These are phyloP conservation scores for Coniosporium apollinis DNA, from an alignment of 495 filamentous ascomycete genomes.

Conservation along the genomic window DNA sequence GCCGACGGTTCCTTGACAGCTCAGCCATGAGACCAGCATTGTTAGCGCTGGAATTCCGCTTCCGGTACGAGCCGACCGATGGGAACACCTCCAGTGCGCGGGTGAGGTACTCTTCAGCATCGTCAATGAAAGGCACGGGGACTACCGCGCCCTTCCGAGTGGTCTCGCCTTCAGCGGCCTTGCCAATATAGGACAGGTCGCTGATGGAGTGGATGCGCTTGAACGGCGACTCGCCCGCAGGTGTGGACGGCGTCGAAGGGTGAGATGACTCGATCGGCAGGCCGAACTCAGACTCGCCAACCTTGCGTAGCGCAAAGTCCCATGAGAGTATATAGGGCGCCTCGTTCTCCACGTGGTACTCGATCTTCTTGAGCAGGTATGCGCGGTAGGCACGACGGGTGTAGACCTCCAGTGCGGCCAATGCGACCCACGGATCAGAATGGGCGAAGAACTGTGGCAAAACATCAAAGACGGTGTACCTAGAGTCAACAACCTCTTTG, in stretches of 20 bases:
- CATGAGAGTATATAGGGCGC: conserved; percentile 72
- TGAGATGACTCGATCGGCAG: conserved; percentile 54
- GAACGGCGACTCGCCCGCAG: conserved; percentile 42
- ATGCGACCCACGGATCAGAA: conserved; percentile 82
- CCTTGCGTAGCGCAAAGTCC: conserved; percentile 89
- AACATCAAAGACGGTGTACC: conserved; percentile 96
- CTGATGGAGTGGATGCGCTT: conserved; percentile 83
- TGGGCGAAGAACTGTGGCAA: conserved; percentile 87
- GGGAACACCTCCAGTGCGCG: conserved; percentile 76
- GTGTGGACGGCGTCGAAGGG: conserved; percentile 76
- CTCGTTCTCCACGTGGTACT: conserved; percentile 69
- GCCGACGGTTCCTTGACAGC: conserved; percentile 53
- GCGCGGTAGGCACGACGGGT: conserved; percentile 93
- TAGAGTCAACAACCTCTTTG: conserved; percentile 95
- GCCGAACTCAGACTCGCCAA: conserved; percentile 78
- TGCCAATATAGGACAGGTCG: conserved; percentile 77
- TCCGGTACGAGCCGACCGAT: conserved; percentile 21
- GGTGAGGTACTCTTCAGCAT: conserved; percentile 68
- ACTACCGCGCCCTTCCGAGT: conserved; percentile 88
- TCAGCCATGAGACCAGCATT: conserved; percentile 57
- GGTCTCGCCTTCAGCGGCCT: conserved; percentile 50
- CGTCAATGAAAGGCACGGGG: conserved; percentile 82
- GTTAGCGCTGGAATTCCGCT: conserved; percentile 24
- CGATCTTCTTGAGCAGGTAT: conserved; percentile 70
- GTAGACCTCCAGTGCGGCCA: conserved; percentile 90